Percentiles rank a stretch among this genome's conserved stretches.
Evolutionary conservation across 768 basidiomycete genomes (phyloP).

Genomic region (Chalciporus piperatus): DNA sequence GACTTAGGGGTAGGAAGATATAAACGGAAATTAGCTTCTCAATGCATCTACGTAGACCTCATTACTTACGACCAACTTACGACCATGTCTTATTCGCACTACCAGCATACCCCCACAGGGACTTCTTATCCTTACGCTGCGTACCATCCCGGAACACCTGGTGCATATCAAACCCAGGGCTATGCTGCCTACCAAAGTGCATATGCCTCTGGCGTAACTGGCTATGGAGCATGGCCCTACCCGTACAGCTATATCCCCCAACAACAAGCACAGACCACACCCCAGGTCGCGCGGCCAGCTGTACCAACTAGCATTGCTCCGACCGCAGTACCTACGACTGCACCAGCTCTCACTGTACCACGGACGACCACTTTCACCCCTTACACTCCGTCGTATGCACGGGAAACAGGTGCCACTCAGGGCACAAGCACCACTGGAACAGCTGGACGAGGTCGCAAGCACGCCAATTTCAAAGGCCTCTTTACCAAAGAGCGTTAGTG

Average conservation of each 20-base stretch:
- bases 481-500: constrained; percentile 80
- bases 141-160: constrained; percentile 50
- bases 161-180: constrained; percentile 46
- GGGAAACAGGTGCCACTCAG: constrained; percentile 43
- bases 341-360: constrained; percentile 30
- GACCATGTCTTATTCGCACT: constrained; percentile 36
- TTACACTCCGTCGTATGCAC: constrained; percentile 48
- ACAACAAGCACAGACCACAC: constrained; percentile 28
- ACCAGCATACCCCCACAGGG: constrained; percentile 40
- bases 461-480: constrained; percentile 67
- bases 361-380: constrained; percentile 53
- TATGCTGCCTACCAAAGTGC: constrained; percentile 44
- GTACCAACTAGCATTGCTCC: constrained; percentile 25
- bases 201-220: constrained; percentile 64
- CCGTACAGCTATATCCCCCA: constrained; percentile 58
- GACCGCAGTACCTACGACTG: constrained; percentile 29
- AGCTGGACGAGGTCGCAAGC: constrained; percentile 54
- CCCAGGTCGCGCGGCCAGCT: constrained; percentile 29
- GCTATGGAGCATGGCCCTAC: constrained; percentile 71
- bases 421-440: constrained; percentile 39
- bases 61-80: background rate
- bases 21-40: background rate
- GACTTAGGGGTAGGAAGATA: background rate
- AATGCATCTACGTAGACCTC: background rate
- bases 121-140: constrained; percentile 66